Conservation (phyloP, 306 rosid genomes). For the Aeschynomene evenia region DNA sequence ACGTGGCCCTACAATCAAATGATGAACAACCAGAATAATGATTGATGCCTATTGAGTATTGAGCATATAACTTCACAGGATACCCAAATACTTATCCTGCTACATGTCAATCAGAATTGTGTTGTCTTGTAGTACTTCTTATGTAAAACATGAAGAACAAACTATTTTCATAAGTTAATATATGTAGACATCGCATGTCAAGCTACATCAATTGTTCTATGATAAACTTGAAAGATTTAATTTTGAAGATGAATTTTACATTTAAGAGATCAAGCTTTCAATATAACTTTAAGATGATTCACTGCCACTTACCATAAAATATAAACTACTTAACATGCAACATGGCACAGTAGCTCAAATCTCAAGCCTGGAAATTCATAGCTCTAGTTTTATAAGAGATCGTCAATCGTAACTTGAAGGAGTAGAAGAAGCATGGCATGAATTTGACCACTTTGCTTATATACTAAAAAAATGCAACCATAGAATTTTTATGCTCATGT, state of each 20-base stretch:
- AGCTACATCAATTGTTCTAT: not conserved
- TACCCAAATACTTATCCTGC: not conserved
- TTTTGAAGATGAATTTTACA: not conserved
- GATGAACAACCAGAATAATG: constrained; percentile 24
- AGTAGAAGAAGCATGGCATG: not conserved
- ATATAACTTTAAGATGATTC: constrained; percentile 5
- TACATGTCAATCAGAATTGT: constrained; percentile 5
- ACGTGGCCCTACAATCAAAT: constrained; percentile 71
- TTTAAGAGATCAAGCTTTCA: not conserved
- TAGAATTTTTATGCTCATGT: constrained; percentile 7
- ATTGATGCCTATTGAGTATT: constrained; percentile 1
- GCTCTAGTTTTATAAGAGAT: not conserved
- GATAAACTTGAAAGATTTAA: not conserved
- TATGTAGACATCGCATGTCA: constrained; percentile 11
- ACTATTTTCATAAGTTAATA: not conserved
- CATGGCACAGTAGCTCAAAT: not conserved
- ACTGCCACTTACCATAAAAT: constrained; percentile 6
- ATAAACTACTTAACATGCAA: not conserved
- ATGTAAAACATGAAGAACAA: not conserved
- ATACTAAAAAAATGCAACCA: not conserved
- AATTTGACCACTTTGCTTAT: not conserved
- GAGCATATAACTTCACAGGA: not conserved
- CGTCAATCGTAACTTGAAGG: not conserved
- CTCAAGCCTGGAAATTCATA: not conserved
- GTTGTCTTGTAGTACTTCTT: not conserved